Percentiles rank a stretch among this genome's conserved stretches.
Evolutionary conservation across 2,329 filamentous ascomycete genomes (phyloP).

Genomic region (Neocucurbitaria cava): DNA sequence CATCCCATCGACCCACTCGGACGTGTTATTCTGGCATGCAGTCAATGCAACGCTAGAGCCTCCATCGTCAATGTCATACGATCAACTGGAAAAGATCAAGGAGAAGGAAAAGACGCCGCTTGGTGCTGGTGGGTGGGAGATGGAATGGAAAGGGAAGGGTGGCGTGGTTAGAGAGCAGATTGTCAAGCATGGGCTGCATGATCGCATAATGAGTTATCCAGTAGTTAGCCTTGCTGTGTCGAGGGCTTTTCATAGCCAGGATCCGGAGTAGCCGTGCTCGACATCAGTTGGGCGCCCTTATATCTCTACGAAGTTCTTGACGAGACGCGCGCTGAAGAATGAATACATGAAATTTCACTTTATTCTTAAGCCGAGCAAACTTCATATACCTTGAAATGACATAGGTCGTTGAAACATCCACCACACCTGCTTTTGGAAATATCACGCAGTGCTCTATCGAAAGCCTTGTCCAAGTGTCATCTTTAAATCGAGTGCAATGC

Average conservation of each 20-base stretch:
- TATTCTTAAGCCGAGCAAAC: too few relatives aligned
- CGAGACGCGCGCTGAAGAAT: too few relatives aligned
- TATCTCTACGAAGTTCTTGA: background rate
- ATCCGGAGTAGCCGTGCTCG: background rate
- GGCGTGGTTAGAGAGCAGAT: constrained; percentile 64
- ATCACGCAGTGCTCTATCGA: too few relatives aligned
- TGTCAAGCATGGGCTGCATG: constrained; percentile 63
- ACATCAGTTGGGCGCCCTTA: background rate
- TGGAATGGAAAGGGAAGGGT: constrained; percentile 55
- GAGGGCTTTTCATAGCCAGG: constrained; percentile 52
- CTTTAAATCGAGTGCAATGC: constrained; percentile 53
- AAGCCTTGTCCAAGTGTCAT: constrained; percentile 51
- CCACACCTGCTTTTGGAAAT: too few relatives aligned
- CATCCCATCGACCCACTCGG: constrained; percentile 60
- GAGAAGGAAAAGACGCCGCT: constrained; percentile 46
- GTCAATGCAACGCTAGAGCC: constrained; percentile 55
- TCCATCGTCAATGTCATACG: constrained; percentile 47
- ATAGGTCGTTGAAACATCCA: too few relatives aligned
- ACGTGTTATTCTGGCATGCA: constrained; percentile 62
- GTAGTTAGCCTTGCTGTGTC: constrained; percentile 61
- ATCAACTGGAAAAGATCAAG: constrained; percentile 58
- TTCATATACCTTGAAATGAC: too few relatives aligned
- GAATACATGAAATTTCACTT: too few relatives aligned
- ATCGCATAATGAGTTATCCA: constrained; percentile 65
- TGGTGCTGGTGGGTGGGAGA: constrained; percentile 59